Base-by-base conservation (phyloP, 306 rosid species). In the Arachis stenosperma region DNA sequence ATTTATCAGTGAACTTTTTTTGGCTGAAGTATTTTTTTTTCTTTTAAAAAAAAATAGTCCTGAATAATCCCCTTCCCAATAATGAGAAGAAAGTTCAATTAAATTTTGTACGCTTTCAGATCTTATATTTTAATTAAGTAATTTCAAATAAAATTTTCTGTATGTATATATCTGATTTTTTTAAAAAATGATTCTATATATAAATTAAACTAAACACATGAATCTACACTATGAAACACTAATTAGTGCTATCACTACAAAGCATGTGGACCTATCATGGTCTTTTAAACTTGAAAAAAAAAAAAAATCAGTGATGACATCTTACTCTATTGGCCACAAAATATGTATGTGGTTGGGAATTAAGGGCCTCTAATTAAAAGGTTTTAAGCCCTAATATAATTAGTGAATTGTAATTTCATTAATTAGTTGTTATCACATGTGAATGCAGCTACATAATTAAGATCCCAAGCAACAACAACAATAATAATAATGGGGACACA, bases 391-490 rank as follows among this genome's bases (percentile, higher is more conserved):
- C 60, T 71, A 33, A 33, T 33, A 33, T 47, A 54, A 58, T 74
- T 65, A 64, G 40, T 65, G 17, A 40, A 9, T 9, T 17, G n/a
- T 5, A 13, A 47, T 42, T 50, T 66, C 47, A 75, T 65, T 46
- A 33, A 33, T 33, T 33, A 62, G 74, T 37, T 77, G 62, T 73
- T 57, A 4, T 80, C 88, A 84, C 89, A 84, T 86, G 91, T 33
- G 54, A 48, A 8, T 76, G 61, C 62, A 33, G 37, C 37, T 33
- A 33, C 4, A 33, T 64, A 13, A 62, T 73, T 61, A 79, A 79
- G 71, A 71, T 48, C 60, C 54, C 36, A 37, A 48, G 63, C 77
- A 73, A 33, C 37, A 33, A 33, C 37, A 33, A 33, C 4, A 33
- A 33, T 33, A 33, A 33, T 33, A 33, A 33, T 33, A 33, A 74